A percentile compares a stretch with the other conserved stretches of the same genome.
Conservation (phyloP, 2,329 filamentous ascomycete genomes). For the Ceratocystis diversiconidia region DNA sequence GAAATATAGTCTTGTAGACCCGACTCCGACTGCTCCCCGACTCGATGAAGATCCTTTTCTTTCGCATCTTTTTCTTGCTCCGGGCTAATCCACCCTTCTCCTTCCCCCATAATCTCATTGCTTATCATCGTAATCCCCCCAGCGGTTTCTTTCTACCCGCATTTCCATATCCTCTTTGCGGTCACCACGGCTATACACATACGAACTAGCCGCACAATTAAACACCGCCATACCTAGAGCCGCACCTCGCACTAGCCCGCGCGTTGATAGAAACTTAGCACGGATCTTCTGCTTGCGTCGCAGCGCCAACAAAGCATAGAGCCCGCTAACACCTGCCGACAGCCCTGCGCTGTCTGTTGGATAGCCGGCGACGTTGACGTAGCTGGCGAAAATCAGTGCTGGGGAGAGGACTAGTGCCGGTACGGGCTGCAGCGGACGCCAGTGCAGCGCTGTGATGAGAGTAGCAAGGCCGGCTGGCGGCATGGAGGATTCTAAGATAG, state of each 20-base stretch:
- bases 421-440: constrained; percentile 39
- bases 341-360: constrained; percentile 42
- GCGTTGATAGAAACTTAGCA: constrained; percentile 30
- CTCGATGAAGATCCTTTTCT: not conserved
- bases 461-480: constrained; percentile 42
- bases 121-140: constrained; percentile 26
- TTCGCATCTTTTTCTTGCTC: not conserved
- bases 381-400: constrained; percentile 41
- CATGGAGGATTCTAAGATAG: constrained; percentile 34
- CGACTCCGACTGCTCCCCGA: too few species aligned
- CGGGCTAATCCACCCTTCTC: not conserved
- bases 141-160: constrained; percentile 36
- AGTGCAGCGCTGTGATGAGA: constrained; percentile 42
- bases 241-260: constrained; percentile 36
- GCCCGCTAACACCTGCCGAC: constrained; percentile 41
- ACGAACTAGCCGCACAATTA: constrained; percentile 37
- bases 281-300: constrained; percentile 32
- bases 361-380: constrained; percentile 46
- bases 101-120: constrained; percentile 4
- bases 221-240: constrained; percentile 36
- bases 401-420: constrained; percentile 34
- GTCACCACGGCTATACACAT: constrained; percentile 39
- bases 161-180: constrained; percentile 36
- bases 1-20: too few species aligned
- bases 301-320: constrained; percentile 42